Conservation (phyloP, 305 asterid species). For the Fraxinus baroniana region DNA sequence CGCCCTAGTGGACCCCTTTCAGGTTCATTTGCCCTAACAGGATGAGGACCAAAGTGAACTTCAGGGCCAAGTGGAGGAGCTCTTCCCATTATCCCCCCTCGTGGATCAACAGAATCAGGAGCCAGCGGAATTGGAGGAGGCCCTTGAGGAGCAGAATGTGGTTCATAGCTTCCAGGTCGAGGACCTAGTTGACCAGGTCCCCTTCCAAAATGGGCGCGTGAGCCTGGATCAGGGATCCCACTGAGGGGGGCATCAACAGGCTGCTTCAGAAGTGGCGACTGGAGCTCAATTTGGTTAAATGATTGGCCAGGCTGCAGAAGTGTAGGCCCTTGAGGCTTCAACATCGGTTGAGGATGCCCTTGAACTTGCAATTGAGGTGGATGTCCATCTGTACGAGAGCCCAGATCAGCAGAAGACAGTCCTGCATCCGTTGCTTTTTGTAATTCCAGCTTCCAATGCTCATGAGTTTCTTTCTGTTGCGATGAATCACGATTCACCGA, state of each 20-base stretch:
- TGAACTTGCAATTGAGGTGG: constrained; percentile 38
- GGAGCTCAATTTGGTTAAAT: constrained; percentile 37
- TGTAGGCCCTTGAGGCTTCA: constrained; percentile 42
- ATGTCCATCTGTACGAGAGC: constrained; percentile 32
- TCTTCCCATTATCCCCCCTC: constrained; percentile 56
- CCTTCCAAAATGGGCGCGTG: constrained; percentile 37
- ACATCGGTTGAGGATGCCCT: constrained; percentile 36
- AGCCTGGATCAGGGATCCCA: constrained; percentile 26
- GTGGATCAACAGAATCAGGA: constrained; percentile 37
- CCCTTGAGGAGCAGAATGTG: constrained; percentile 42
- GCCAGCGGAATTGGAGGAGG: constrained; percentile 25
- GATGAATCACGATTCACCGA: constrained; percentile 28
- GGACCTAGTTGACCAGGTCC: constrained; percentile 48
- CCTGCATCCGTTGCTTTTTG: constrained; percentile 27
- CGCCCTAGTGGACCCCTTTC: constrained; percentile 46
- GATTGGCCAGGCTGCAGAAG: constrained; percentile 41
- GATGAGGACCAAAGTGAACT: constrained; percentile 43
- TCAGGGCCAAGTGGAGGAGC: constrained; percentile 49
- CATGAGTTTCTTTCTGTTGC: constrained; percentile 31
- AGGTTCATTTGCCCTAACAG: constrained; percentile 39
- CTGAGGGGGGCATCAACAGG: constrained; percentile 25
- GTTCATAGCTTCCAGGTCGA: constrained; percentile 35
- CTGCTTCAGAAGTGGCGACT: constrained; percentile 24
- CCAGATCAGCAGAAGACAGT: constrained; percentile 28
- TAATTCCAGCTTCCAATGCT: constrained; percentile 23